A percentile compares a stretch with the other conserved stretches of the same genome.
phyloP scores from a whole-genome alignment of 257 asterid species.

The Buddleja alternifolia region DNA sequence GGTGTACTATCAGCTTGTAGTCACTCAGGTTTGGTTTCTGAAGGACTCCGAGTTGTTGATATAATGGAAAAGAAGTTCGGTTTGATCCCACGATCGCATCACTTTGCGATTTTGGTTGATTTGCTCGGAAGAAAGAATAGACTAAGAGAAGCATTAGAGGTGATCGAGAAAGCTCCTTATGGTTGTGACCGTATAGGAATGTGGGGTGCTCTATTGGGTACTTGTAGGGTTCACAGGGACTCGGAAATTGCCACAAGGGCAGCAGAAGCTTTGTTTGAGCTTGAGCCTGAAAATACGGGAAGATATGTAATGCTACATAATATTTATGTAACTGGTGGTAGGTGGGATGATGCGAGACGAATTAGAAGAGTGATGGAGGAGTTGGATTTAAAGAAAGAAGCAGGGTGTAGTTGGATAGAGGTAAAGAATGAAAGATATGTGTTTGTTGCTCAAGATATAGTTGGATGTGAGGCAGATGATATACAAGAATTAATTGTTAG shows the following conservation, averaged over 20 bases:
- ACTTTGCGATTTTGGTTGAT: slow-evolving; percentile 63
- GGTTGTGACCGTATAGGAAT: slow-evolving; percentile 49
- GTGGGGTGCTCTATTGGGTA: slow-evolving; percentile 72
- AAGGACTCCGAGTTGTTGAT: slow-evolving; percentile 46
- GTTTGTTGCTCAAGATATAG: slow-evolving; percentile 50
- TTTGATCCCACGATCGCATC: slow-evolving; percentile 52
- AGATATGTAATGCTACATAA: slow-evolving; percentile 70
- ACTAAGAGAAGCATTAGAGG: slow-evolving; percentile 53
- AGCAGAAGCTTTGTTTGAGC: slow-evolving; percentile 54
- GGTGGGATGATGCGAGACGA: slow-evolving; percentile 47
- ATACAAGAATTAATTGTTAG: slow-evolving; percentile 40
- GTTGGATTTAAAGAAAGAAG: slow-evolving; percentile 54
- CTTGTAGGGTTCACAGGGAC: slow-evolving; percentile 63
- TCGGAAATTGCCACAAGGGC: slow-evolving; percentile 51
- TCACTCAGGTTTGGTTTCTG: slow-evolving; percentile 58
- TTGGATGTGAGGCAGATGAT: slow-evolving; percentile 31
- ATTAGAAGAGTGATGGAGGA: slow-evolving; percentile 48
- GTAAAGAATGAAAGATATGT: slow-evolving; percentile 45
- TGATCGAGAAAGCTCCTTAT: slow-evolving; percentile 46
- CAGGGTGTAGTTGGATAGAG: slow-evolving; percentile 72
- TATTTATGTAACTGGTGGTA: slow-evolving; percentile 56
- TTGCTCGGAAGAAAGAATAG: slow-evolving; percentile 66
- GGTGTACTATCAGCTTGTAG: slow-evolving; percentile 70
- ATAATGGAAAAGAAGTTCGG: slow-evolving; percentile 52
- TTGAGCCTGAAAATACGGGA: slow-evolving; percentile 66